Conservation (phyloP, 2,329 filamentous ascomycete species). For the Apiospora koreana region DNA sequence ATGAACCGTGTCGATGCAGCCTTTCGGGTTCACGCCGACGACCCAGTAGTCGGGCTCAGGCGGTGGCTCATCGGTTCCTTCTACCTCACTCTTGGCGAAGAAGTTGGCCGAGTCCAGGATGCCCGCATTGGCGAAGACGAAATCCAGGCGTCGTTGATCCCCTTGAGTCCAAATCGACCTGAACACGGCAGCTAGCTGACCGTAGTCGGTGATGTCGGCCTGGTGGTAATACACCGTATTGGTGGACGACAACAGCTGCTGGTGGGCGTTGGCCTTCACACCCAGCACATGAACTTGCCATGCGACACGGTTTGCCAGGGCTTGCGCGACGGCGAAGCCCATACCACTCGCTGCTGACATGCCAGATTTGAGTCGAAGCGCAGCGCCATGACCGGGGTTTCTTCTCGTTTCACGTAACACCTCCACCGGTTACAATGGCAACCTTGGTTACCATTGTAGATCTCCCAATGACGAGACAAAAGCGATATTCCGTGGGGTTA, state of each 20-base stretch:
- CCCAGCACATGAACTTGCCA: conserved; percentile 9
- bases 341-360: conserved; percentile 10
- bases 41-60: conserved; percentile 5
- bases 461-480: background rate
- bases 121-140: conserved; percentile 13
- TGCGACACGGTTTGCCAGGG: background rate
- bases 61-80: conserved; percentile 3
- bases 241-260: background rate
- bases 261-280: background rate
- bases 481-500: background rate
- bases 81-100: background rate
- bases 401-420: background rate
- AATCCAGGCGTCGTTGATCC: background rate
- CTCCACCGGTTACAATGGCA: conserved; percentile 5
- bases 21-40: background rate
- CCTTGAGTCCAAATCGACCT: background rate
- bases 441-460: background rate
- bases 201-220: background rate
- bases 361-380: background rate
- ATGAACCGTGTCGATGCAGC: conserved; percentile 6
- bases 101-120: conserved; percentile 8
- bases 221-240: background rate
- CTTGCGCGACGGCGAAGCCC: conserved; percentile 7
- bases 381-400: background rate
- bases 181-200: background rate